phyloP scores from a whole-genome alignment of 2,329 filamentous ascomycete genomes.

The Chaetoscypha palmicola region DNA sequence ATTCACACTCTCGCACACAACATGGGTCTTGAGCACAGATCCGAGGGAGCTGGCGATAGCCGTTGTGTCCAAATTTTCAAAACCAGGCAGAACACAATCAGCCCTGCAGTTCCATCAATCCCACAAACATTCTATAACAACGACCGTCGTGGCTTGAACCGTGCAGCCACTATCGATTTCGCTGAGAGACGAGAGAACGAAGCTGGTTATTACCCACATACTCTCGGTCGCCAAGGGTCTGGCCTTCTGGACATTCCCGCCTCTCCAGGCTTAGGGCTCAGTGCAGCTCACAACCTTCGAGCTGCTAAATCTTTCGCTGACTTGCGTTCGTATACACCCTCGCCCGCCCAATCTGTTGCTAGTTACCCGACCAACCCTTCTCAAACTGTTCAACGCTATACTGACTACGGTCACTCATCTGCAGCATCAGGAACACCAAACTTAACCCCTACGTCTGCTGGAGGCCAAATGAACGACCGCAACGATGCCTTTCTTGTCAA shows the following conservation, averaged over 20 bases:
- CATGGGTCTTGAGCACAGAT: slow-evolving; percentile 86
- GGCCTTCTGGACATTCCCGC: slow-evolving; percentile 81
- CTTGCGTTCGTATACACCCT: slow-evolving; percentile 88
- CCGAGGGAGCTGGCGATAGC: slow-evolving; percentile 79
- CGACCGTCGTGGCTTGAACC: slow-evolving; percentile 76
- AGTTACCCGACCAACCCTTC: slow-evolving; percentile 70
- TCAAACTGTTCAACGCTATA: slow-evolving; percentile 54
- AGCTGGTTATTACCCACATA: slow-evolving; percentile 63
- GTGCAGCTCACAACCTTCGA: slow-evolving; percentile 71
- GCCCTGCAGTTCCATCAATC: slow-evolving; percentile 35
- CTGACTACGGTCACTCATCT: slow-evolving; percentile 46
- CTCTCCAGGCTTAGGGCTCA: slow-evolving; percentile 58
- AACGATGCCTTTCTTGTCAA: slow-evolving; percentile 32
- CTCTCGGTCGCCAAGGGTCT: slow-evolving; percentile 72
- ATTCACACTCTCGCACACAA: slow-evolving; percentile 94
- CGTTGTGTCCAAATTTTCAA: slow-evolving; percentile 89
- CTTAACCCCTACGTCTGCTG: slow-evolving; percentile 75
- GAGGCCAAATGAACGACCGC: slow-evolving; percentile 37
- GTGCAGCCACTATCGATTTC: slow-evolving; percentile 96
- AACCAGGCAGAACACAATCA: slow-evolving; percentile 36
- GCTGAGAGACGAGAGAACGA: slow-evolving; percentile 65
- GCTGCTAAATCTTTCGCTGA: slow-evolving; percentile 97
- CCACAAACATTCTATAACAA: slow-evolving; percentile 44
- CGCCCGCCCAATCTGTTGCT: slow-evolving; percentile 80
- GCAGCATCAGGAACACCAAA: slow-evolving; percentile 58